Conservation (phyloP, 129 eudicot species). For the Helianthus annuus region HanXRQr2.0-SUNRISE NC_035439.2:89373633-89374132, state of each 20-base stretch:
- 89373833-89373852: not conserved
- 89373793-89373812: not conserved
- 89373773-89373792: not conserved
- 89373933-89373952: slow-evolving; percentile 59
- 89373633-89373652: not conserved
- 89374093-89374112: slow-evolving; percentile 21
- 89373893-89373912: slow-evolving; percentile 15
- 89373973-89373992: slow-evolving; percentile 73
- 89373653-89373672: not conserved
- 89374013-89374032: slow-evolving; percentile 73
- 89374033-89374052: slow-evolving; percentile 70
- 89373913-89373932: slow-evolving; percentile 18
- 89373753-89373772: not conserved
- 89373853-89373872: slow-evolving; percentile 4
- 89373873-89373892: slow-evolving; percentile 10
- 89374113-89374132: slow-evolving; percentile 4
- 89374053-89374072: slow-evolving; percentile 30
- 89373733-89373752: not conserved
- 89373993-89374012: slow-evolving; percentile 88
- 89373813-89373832: not conserved
- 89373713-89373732: no score
- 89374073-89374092: slow-evolving; percentile 31
- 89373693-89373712: not conserved
- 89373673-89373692: not conserved
- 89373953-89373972: slow-evolving; percentile 64